A percentile compares a stretch with the other conserved stretches of the same genome.
Conservation (phyloP, 306 rosid species). For the Vachellia pachyceras region DNA sequence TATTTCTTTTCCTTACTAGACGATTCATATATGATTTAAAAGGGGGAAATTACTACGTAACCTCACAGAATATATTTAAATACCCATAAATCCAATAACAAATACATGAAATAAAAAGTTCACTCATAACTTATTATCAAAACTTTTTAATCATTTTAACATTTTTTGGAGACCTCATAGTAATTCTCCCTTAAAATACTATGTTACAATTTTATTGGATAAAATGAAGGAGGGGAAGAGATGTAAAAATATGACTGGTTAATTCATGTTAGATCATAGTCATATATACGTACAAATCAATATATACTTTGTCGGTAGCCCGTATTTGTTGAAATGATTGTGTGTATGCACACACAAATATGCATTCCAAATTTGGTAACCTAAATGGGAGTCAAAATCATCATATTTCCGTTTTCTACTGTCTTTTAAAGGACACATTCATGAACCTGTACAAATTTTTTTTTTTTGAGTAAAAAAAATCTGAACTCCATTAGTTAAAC, state of each 20-base stretch:
- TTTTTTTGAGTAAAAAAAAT: too few species aligned
- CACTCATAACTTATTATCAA: too few species aligned
- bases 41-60: too few species aligned
- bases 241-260: neutral
- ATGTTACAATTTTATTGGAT: neutral
- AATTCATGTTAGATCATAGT: neutral
- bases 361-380: neutral
- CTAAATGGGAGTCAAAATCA: neutral
- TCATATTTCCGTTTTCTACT: neutral
- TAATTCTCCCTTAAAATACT: too few species aligned
- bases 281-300: neutral
- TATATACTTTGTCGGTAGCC: neutral
- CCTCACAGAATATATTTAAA: too few species aligned
- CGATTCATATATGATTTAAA: too few species aligned
- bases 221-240: neutral
- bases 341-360: neutral
- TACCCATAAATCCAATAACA: too few species aligned
- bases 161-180: too few species aligned
- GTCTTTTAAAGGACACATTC: neutral
- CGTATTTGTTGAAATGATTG: neutral
- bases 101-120: too few species aligned
- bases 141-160: too few species aligned
- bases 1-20: too few species aligned
- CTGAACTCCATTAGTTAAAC: too few species aligned
- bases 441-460: neutral